Base-by-base conservation (phyloP, 306 rosid genomes). In the Lupinus albus region DNA sequence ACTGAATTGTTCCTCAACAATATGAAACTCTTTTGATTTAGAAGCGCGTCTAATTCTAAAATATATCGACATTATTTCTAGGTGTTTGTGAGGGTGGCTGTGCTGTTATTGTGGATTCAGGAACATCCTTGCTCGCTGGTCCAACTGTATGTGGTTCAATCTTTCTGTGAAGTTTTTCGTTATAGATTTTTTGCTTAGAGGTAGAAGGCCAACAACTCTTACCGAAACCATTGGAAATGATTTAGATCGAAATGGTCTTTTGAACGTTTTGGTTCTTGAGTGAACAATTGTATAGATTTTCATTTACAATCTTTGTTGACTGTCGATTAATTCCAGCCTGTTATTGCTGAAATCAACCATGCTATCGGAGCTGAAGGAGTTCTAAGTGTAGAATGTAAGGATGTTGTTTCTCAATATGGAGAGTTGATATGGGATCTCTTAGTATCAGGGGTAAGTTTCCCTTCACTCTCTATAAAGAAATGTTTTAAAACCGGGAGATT, bases 311-410 rank as follows among this genome's bases (percentile, higher is more conserved):
- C 47, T 54, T 35, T 49, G 48, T 12, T 32, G 67, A 61, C 74
- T 11, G 13, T 44, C 46, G 10, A 48, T 61, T 33, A 47, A 71
- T 58, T 56, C 36, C 82, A 88, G 97, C 16, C 83, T 69, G 67
- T 81, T 67, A 86, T 91, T 66, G 74, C 97, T 70, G 84, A 88
- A 81, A 84, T 91, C 78, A 91, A 91, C 83, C 88, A 86, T 64
- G 97, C 97, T 49, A 88, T 91, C 48, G 96, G 97, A 74, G 97
- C 96, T 58, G 90, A 86, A 81, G 97, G 97, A 73, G 76, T 91
- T 61, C 85, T 85, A 25, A 91, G 89, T 69, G 73, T 83, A 67
- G 89, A 88, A 77, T 88, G 97, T 71, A 88, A 91, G 80, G 76
- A 70, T 38, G 80, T 88, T 35, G 89, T 88, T 58, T 76, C 96